Evolutionary conservation across 371 early-diverging fungal species (phyloP).

Genomic region (Chytridium lagenaria): DNA sequence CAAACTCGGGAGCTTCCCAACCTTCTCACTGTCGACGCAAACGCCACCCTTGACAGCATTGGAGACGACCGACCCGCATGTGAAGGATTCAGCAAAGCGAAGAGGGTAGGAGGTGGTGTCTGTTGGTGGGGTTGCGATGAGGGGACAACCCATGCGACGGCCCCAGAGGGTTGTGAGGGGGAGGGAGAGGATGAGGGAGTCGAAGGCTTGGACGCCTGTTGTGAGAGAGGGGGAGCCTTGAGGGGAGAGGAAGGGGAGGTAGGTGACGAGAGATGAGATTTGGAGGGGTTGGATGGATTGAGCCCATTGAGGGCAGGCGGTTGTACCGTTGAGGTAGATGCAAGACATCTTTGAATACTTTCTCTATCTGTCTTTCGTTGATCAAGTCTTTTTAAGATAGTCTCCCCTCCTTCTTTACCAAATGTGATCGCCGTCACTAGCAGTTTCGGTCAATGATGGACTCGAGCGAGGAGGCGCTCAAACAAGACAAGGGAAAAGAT

Average conservation of each 20-base stretch:
- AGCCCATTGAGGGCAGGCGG: conserved; percentile 12
- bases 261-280: background rate
- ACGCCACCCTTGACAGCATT: background rate
- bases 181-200: conserved; percentile 2
- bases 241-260: background rate
- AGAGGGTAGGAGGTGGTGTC: background rate
- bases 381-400: no score
- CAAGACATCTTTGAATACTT: no score
- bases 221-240: background rate
- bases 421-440: no score
- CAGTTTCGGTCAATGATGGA: no score
- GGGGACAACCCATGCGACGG: background rate
- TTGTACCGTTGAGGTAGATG: conserved; percentile 2
- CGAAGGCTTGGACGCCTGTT: background rate
- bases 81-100: conserved; percentile 10
- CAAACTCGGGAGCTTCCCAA: background rate
- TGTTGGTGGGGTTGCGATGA: background rate
- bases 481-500: no score
- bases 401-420: no score
- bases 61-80: conserved; percentile 1
- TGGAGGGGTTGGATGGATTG: background rate
- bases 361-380: no score
- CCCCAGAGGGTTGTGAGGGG: background rate
- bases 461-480: no score
- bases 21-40: background rate